Base-by-base conservation (phyloP, 768 basidiomycete species). In the Psilocybe cubensis region DNA sequence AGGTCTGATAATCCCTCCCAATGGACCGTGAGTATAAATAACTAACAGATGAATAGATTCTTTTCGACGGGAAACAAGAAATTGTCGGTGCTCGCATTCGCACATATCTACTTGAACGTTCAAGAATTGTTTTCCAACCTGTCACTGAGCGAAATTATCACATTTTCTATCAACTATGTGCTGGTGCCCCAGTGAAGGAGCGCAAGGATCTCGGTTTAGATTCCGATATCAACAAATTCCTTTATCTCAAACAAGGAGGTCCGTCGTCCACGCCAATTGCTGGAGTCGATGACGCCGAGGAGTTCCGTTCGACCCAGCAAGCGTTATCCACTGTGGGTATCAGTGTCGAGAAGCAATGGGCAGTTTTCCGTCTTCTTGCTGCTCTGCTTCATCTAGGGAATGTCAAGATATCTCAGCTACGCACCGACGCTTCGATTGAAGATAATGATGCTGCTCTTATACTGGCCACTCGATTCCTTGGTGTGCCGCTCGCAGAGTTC, bases 161-260 rank as follows among this genome's bases (percentile, higher is more conserved):
- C 73, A 98, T 99, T 66, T 99, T 99, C 81, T 98, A 99, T 75
- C 97, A 99, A 71, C 79, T 99, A n/a, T 94, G 96, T 64, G 92
- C 96, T 0, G 97, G 97, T 46, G 94, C 94, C 9, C 96, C 97
- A 2, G 78, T 91, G 21, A 96, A 96, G 72, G 97, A 99, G 68
- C 87, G 94, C 40, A 96, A 96, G 74, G 94, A 96, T 66, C 85
- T 98, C 43, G 96, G 94, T 4, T 81, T 99, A 33, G 93, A 96
- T 65, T 79, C 81, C 18, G 92, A 96, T 68, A 80, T 92, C 56
- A 84, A 84, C 54, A 91, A 94, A 71, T 99, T 98, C 74, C 83
- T 89, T 61, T 98, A 92, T 68, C 80, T 98, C 58, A 94, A 86
- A 68, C 96, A 98, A 73, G 97, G 97, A 29, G 97, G 97, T 4